Conservation (phyloP, 306 rosid genomes). For the Ceratonia siliqua region DNA sequence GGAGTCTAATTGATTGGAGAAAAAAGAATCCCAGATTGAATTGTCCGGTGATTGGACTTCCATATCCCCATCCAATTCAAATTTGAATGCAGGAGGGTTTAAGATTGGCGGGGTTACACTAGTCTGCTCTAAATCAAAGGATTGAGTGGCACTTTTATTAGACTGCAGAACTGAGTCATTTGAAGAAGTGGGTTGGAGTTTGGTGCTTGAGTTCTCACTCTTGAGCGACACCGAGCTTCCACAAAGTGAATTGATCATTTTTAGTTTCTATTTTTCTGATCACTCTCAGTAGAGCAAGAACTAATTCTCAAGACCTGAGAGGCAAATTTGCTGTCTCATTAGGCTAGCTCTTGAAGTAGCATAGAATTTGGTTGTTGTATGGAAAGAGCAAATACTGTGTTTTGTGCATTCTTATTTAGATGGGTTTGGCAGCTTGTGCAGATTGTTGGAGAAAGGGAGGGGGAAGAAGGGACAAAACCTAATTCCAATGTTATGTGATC, state of each 20-base stretch:
- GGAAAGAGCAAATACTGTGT: conserved; percentile 46
- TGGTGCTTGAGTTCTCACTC: conserved; percentile 58
- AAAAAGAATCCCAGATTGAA: conserved; percentile 80
- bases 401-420: conserved; percentile 45
- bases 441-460: conserved; percentile 3
- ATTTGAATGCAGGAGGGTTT: conserved; percentile 62
- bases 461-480: conserved; percentile 37
- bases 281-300: conserved; percentile 15
- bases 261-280: neutral
- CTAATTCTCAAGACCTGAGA: neutral
- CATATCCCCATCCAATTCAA: conserved; percentile 67
- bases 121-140: conserved; percentile 49
- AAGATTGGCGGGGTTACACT: conserved; percentile 67
- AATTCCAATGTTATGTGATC: conserved; percentile 38
- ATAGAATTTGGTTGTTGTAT: no score
- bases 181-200: conserved; percentile 49
- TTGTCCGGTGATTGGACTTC: conserved; percentile 83
- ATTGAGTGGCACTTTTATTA: conserved; percentile 32
- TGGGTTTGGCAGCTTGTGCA: conserved; percentile 28
- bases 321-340: conserved; percentile 33
- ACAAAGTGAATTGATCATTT: conserved; percentile 75
- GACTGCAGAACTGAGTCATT: conserved; percentile 52
- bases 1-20: conserved; percentile 68
- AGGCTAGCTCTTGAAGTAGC: conserved; percentile 18
- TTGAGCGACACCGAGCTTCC: conserved; percentile 68